Percentiles rank a stretch among this genome's conserved stretches.
Evolutionary conservation across 192 early-diverging fungal species (phyloP).

Genomic region (Jimgerdemannia lactiflua): DNA sequence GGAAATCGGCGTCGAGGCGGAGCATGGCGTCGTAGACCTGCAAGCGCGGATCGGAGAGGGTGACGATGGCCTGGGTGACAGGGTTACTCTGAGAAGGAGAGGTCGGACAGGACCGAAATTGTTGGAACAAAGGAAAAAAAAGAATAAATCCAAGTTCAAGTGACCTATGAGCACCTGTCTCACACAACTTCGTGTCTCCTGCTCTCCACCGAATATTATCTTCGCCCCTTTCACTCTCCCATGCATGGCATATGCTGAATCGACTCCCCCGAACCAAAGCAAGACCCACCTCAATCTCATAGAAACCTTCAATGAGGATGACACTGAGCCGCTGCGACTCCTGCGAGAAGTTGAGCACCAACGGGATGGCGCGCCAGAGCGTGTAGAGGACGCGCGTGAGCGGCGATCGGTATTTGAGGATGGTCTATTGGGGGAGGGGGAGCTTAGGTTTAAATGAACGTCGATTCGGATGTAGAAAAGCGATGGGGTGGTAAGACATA

Average conservation of each 20-base stretch:
- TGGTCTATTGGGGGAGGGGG: slow-evolving; percentile 52
- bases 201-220: too few relatives aligned
- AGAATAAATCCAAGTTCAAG: too few relatives aligned
- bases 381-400: slow-evolving; percentile 35
- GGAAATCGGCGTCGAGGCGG: slow-evolving; percentile 51
- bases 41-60: slow-evolving; percentile 36
- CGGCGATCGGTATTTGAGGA: slow-evolving; percentile 35
- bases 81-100: slow-evolving; percentile 36
- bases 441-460: slow-evolving; percentile 38
- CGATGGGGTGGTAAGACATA: slow-evolving; percentile 29
- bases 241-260: too few relatives aligned
- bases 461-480: slow-evolving; percentile 33
- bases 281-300: slow-evolving; percentile 30
- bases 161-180: too few relatives aligned
- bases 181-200: too few relatives aligned
- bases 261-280: too few relatives aligned
- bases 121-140: too few relatives aligned
- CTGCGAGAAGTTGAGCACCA: slow-evolving; percentile 36
- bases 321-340: slow-evolving; percentile 38
- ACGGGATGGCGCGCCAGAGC: slow-evolving; percentile 35
- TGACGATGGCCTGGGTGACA: slow-evolving; percentile 38
- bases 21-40: slow-evolving; percentile 50
- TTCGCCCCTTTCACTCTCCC: too few relatives aligned
- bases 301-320: slow-evolving; percentile 37
- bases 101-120: too few relatives aligned